A percentile compares a stretch with the other conserved stretches of the same genome.
These are phyloP conservation scores for Zea mays DNA, from an alignment of 176 grass and related monocot species.

Conservation along the genomic window DNA sequence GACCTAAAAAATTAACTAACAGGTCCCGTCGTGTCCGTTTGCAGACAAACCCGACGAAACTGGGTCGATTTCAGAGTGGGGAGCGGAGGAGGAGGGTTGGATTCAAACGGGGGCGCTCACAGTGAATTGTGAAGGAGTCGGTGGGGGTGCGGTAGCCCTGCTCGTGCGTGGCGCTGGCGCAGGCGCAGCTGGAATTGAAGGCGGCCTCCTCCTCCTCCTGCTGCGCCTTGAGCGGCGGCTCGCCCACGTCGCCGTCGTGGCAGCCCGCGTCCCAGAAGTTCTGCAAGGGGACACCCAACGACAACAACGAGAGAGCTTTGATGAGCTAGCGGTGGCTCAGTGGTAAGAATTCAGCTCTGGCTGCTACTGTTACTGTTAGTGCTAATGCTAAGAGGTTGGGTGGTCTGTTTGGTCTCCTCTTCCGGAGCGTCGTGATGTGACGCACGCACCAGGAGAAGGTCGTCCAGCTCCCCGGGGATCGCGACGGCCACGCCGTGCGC, in stretches of 20 bases:
- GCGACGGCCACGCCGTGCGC: not conserved
- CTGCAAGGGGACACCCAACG: slow-evolving; percentile 26
- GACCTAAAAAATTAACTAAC: slow-evolving; percentile 21
- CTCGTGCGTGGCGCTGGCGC: slow-evolving; percentile 33
- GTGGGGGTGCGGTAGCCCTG: slow-evolving; percentile 22
- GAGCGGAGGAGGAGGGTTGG: not conserved
- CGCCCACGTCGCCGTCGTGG: slow-evolving; percentile 47
- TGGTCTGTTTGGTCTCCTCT: not conserved
- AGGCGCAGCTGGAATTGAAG: slow-evolving; percentile 41
- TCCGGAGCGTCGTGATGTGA: no score
- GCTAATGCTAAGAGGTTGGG: not conserved
- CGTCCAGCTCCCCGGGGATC: slow-evolving; percentile 49
- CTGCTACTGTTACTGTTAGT: not conserved
- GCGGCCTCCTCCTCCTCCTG: not conserved
- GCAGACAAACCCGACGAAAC: not conserved
- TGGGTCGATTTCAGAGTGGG: not conserved
- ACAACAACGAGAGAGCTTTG: not conserved
- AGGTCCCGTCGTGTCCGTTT: not conserved
- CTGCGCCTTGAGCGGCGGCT: slow-evolving; percentile 8
- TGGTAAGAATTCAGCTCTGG: not conserved
- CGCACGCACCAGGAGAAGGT: slow-evolving; percentile 58
- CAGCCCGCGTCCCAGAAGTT: slow-evolving; percentile 68
- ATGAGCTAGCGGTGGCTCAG: not conserved
- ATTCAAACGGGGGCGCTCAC: slow-evolving; percentile 28
- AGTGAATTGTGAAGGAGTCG: slow-evolving; percentile 16